Evolutionary conservation across 1,139 yeast species (phyloP).

Genomic region (Kurtzmaniella quercitrusa): DNA sequence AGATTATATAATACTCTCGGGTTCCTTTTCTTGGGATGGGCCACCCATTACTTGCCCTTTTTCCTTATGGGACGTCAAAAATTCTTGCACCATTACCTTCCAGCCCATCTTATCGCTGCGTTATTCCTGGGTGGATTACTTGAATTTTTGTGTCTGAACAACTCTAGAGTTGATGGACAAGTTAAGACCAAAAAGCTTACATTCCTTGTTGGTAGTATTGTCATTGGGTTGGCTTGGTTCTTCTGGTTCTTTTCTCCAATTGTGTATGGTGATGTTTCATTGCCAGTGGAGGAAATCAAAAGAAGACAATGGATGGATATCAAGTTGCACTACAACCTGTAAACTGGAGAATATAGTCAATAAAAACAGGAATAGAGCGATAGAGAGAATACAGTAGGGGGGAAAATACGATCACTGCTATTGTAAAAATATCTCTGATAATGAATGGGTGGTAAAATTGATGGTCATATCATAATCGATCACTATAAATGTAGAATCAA

Average conservation of each 20-base stretch:
- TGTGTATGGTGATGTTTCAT: constrained; percentile 73
- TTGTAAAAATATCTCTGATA: too few species aligned
- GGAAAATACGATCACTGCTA: too few species aligned
- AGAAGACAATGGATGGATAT: constrained; percentile 81
- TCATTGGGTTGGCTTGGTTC: constrained; percentile 52
- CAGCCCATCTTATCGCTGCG: constrained; percentile 92
- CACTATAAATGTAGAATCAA: too few species aligned
- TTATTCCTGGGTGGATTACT: constrained; percentile 76
- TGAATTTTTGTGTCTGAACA: constrained; percentile 72
- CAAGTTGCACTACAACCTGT: constrained; percentile 80
- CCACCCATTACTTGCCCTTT: constrained; percentile 86
- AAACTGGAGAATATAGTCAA: not conserved
- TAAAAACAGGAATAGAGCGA: not conserved
- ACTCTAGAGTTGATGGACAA: constrained; percentile 13
- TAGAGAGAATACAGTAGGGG: too few species aligned
- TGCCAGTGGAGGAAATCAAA: constrained; percentile 60
- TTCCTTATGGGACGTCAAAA: constrained; percentile 90
- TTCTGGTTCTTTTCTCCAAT: constrained; percentile 79
- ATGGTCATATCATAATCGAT: too few species aligned
- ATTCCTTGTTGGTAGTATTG: constrained; percentile 34
- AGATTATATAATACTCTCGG: constrained; percentile 79
- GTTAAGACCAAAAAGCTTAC: constrained; percentile 23
- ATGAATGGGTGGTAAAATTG: too few species aligned
- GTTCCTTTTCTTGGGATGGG: constrained; percentile 84
- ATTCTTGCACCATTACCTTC: constrained; percentile 91